A percentile compares a stretch with the other conserved stretches of the same genome.
Conservation (phyloP, 129 eudicot species). For the Dittrichia graveolens region DNA sequence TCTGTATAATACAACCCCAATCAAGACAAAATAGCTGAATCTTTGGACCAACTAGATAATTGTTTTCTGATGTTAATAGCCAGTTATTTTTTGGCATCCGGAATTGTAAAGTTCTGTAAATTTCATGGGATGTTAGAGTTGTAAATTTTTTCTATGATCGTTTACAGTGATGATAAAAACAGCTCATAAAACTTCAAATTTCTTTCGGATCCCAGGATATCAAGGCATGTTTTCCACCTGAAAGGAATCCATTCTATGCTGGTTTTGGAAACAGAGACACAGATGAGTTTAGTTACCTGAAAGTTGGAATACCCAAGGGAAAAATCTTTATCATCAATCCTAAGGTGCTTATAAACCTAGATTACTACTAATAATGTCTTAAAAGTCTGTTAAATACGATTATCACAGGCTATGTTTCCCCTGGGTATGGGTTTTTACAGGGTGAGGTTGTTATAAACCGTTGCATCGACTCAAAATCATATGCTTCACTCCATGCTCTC, state of each 20-base stretch:
- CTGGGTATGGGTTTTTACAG: constrained; percentile 39
- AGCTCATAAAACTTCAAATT: constrained; percentile 4
- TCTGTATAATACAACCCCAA: neutral
- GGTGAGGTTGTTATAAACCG: constrained; percentile 90
- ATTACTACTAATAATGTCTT: constrained; percentile 6
- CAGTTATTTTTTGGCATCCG: neutral
- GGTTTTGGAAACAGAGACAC: constrained; percentile 99
- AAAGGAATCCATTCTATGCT: constrained; percentile 91
- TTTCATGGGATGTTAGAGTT: constrained; percentile 21
- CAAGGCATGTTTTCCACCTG: constrained; percentile 79
- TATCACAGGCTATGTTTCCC: neutral
- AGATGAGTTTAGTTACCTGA: constrained; percentile 87
- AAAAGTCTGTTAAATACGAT: neutral
- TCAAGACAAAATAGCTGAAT: neutral
- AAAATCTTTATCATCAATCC: constrained; percentile 93
- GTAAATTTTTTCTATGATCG: neutral
- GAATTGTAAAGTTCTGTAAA: neutral
- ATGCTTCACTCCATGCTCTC: constrained; percentile 73
- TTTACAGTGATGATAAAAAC: neutral
- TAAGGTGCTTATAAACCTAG: constrained; percentile 53
- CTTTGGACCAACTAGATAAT: neutral
- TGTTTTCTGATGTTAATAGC: constrained; percentile 6
- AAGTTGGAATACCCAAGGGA: constrained; percentile 85
- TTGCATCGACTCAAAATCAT: constrained; percentile 75
- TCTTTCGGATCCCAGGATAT: constrained; percentile 61